Base-by-base conservation (phyloP, 306 rosid genomes). In the Fragaria ananassa region DNA sequence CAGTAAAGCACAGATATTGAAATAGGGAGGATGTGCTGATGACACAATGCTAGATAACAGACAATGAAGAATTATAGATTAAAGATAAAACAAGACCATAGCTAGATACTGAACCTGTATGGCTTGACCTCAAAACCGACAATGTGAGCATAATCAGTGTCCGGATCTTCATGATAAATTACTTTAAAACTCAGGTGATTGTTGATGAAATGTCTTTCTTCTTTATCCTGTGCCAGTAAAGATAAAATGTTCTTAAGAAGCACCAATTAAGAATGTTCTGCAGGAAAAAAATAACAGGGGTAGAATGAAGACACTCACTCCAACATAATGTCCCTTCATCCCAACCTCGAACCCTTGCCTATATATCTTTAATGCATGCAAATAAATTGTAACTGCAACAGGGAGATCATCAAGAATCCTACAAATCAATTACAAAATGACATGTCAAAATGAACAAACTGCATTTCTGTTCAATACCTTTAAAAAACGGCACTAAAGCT, bases 351-450 rank as follows among this genome's bases (percentile, higher is more conserved):
- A 92, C 51, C 99, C 97, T 74, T 88, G 99, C 49, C 88, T 96
- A 70, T 95, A 95, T 15, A 96, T 92, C 58, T 92, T 94, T 77
- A 96, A 88, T 77, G 93, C 96, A 61, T 89, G 96, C 79, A 85
- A 78, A 88, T 77, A 87, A 94, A 72, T 90, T 86, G 66, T 81
- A 85, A 89, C 97, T 68, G 97, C 96, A 72, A 92, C 97, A 29
- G 99, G 99, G 76, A 95, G 97, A 82, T 95, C 91, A 82, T 92
- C 99, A 78, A 95, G 85, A 76, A 95, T 93, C 99, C 99, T 95
- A 89, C 80, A 80, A 69, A 12, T 18, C 35, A 74, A 69, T 13
- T 23, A 49, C 0, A 13, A 50, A 74, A 74, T 72, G 39, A 21
- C 45, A 37, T 23, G 54, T 67, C 57, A 62, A 67, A 27, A 68